Base-by-base conservation (phyloP, 1,284 basidiomycete genomes). In the Golubevia pallescens region DNA sequence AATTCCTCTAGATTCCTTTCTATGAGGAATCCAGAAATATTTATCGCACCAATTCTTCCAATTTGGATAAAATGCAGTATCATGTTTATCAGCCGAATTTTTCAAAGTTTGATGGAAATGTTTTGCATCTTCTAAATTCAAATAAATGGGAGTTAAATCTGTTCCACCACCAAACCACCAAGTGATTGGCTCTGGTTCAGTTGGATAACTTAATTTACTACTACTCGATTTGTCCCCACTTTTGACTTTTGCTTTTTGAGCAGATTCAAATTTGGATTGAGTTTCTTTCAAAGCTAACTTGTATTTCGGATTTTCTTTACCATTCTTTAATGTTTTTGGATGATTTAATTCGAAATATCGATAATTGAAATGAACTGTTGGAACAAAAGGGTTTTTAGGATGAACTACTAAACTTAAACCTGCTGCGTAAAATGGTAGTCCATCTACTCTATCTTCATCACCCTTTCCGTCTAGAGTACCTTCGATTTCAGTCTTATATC, bases 151-250 rank as follows among this genome's bases (percentile, higher is more conserved):
- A 0, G 97, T 99, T 57, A 99, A 89, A 86, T 99, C 96, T 2
- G 91, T 91, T n/a, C 96, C 96, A 48, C 96, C 96, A 56, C 96
- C 96, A 80, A 98, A 99, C 97, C 97, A 99, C 95, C 95, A 99
- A 7, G 94, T 92, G 51, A 94, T 86, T 13, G 93, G 86, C 74
- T 90, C 88, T 10, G 85, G 78, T 58, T 84, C 81, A 13, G 42
- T 16, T 48, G 42, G 42, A 48, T 48, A 48, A 48, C 16, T 48
- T 16, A 48, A 48, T 13, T 38, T 10, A 5, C 5, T 10, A 38
- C 34, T 38, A 1, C 10, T 32, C 62, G 80, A 73, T 19, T 69
- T 57, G 2, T 13, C 23, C 14, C 60, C 60, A 32, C 24, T n/a
- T 53, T 48, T 55, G n/a, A 8, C 5, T 53, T 24, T 42, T 5